Evolutionary conservation across 192 early-diverging fungal species (phyloP), one percentile per base, ranked within the genome.

Genomic region (Coemansia sp.): DNA sequence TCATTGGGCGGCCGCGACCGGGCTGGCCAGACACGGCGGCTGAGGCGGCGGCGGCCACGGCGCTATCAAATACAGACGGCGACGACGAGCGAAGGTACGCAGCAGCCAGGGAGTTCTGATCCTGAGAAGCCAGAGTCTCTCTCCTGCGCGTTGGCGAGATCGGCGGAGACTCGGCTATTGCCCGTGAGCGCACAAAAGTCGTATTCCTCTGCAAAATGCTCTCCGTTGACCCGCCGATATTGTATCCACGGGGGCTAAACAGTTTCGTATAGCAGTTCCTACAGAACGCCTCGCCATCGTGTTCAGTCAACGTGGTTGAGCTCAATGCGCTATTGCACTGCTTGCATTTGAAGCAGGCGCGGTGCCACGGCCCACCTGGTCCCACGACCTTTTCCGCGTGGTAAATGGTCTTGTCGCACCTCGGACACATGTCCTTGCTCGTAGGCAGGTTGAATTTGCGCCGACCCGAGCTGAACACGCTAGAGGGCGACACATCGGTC

Each of bases 361-460:
- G 75, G 34, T 84, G 83, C 83, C 83, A 84, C 10, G 77, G 65
- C 3, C 83, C 83, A 20, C 73, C 70, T 0, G 83, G 83, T 2
- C 83, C 83, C 36, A 84, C 68, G 0, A 76, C 82, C 68, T 84
- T 77, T 38, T 84, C 83, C 11, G 83, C 83, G 34, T 79, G 75
- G 72, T 75, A 84, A 13, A 84, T 79, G 31, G 72, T 58, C 53
- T 75, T 77, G 26, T 47, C n/a, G 63, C 83, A 84, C 11, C 78
- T 69, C 11, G 77, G 83, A 47, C 83, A 84, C 14, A 69, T 77
- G 60, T 83, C 80, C 52, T 70, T 70, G 64, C 25, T 64, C 13
- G 65, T 42, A 12, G 70, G 75, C 28, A 83, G 33, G 47, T 65
- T 77, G 65, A 83, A 50, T 16, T 60, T 66, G 26, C 68, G 68